Base-by-base conservation (phyloP, 208 protist genomes). In the Borovskyia barvae region DNA sequence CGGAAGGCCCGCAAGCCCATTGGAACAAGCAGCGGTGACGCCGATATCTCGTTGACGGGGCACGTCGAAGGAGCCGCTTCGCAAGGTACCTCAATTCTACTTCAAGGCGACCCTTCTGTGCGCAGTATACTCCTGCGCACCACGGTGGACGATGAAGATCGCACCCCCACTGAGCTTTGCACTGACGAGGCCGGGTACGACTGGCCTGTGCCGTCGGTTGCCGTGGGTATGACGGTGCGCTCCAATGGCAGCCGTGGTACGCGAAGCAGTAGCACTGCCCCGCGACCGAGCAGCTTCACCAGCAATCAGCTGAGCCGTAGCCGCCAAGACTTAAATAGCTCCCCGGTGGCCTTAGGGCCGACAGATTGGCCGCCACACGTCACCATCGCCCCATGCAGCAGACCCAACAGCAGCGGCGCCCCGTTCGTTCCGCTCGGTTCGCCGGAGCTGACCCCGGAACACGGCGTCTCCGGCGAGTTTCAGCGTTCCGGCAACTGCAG, bases 391-490 rank as follows among this genome's bases (percentile, higher is more conserved):
- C 4, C 1, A 26, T 45, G 26, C 52, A 33, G 33, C 26, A 40
- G 24, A 1, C 11, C 55, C 6, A 43, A 60, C 25, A 32, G 30
- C 19, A 59, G 56, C 37, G 56, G 32, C 28, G 60, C 57, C 35
- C 56, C 47, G 22, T 64, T 72, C 6, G 50, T 72, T 17, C 66
- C 55, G 12, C 49, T 66, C 19, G 43, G 66, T 22, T 59, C 55
- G 8, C 30, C 28, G 0, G 42, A 55, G 15, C 1, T 60, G 17
- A 42, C 25, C 20, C 45, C 52, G 37, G 39, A 41, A 11, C 45
- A 51, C 36, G 41, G 41, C 46, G 60, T 48, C 40, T 40, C 66
- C n/a, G 59, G 25, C 25, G 35, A 39, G 35, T 51, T 54, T 22
- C 66, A 53, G 24, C 57, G 37, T 3, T 60, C 54, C 1, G 36